Percentiles rank a stretch among this genome's conserved stretches.
Conservation (phyloP, 2,329 filamentous ascomycete species). For the Arthrinium phaeospermum region DNA sequence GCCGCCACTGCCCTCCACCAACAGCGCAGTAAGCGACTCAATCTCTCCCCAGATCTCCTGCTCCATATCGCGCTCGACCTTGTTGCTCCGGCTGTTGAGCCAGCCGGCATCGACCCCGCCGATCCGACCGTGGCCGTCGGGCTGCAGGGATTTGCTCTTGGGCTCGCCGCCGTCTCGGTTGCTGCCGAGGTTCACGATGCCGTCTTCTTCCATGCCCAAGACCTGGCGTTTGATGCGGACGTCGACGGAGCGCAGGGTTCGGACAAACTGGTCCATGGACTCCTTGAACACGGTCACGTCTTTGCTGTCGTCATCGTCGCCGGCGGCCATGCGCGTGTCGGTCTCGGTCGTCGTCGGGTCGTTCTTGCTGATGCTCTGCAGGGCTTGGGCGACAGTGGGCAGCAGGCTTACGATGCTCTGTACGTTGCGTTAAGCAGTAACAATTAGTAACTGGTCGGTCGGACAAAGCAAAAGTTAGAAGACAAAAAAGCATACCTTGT, state of each 20-base stretch:
- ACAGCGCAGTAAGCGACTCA: slow-evolving; percentile 24
- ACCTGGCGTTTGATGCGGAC: slow-evolving; percentile 78
- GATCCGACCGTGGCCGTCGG: slow-evolving; percentile 61
- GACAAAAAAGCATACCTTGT: slow-evolving; percentile 58
- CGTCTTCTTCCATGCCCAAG: slow-evolving; percentile 80
- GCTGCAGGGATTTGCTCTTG: slow-evolving; percentile 48
- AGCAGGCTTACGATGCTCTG: slow-evolving; percentile 53
- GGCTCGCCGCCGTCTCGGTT: slow-evolving; percentile 30
- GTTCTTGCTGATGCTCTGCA: slow-evolving; percentile 66
- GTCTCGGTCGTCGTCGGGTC: slow-evolving; percentile 29
- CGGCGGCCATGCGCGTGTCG: slow-evolving; percentile 38
- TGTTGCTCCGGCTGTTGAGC: slow-evolving; percentile 84
- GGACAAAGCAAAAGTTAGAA: not conserved
- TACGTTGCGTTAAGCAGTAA: slow-evolving; percentile 23
- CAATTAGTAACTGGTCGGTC: slow-evolving; percentile 29
- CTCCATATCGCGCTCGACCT: slow-evolving; percentile 83
- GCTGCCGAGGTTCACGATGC: slow-evolving; percentile 64
- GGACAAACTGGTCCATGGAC: slow-evolving; percentile 71
- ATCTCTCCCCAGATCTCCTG: slow-evolving; percentile 71
- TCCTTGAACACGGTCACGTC: slow-evolving; percentile 63
- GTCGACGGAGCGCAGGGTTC: slow-evolving; percentile 74
- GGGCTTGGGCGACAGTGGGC: slow-evolving; percentile 63
- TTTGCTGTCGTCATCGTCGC: slow-evolving; percentile 41
- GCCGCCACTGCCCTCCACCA: slow-evolving; percentile 1
- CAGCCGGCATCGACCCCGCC: slow-evolving; percentile 81